Evolutionary conservation across 257 asterid species (phyloP), one percentile per base, ranked within the genome.

Genomic region (Scutellaria galericulata): DNA sequence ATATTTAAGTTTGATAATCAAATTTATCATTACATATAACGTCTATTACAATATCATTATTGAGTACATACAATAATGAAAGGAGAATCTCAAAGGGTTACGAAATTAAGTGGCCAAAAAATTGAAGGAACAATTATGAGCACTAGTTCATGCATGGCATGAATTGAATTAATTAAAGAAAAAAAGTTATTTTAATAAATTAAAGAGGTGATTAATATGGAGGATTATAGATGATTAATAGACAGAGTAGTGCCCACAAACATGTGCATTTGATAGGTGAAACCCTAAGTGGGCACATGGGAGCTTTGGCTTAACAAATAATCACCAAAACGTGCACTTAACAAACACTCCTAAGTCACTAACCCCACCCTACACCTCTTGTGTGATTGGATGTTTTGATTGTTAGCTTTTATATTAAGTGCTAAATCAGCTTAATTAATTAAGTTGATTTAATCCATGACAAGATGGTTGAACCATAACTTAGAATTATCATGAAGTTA

Each of bases 321-420:
- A 68, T 83, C 79, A 83, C 76, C 64, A 12, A 82, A 73, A 80
- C 84, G 85, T 83, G 91, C 79, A 82, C 83, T 70, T 70, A 80
- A 83, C 82, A 77, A 75, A 78, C 81, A 79, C 81, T 61, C 11
- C 56, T 73, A 39, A 76, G 50, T 68, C 78, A 62, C 75, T 75
- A 54, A 54, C 76, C 57, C 70, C 64, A 64, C 75, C 11, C 78
- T 77, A 68, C 44, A 64, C 63, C 5, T 65, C 15, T 71, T 68
- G 54, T 31, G 5, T 31, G 37, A 45, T 77, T 15, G 51, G 9
- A 40, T 31, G 35, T 12, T 18, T 20, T 66, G 50, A 56, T 56
- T 46, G 61, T 52, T 63, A 70, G 61, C 66, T 35, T 42, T 14
- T 9, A 71, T 5, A 77, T 48, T 72, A 52, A 60, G 42, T 68